A percentile compares a stretch with the other conserved stretches of the same genome.
phyloP scores from a whole-genome alignment of 192 early-diverging fungal species.

The Podila horticola region DNA sequence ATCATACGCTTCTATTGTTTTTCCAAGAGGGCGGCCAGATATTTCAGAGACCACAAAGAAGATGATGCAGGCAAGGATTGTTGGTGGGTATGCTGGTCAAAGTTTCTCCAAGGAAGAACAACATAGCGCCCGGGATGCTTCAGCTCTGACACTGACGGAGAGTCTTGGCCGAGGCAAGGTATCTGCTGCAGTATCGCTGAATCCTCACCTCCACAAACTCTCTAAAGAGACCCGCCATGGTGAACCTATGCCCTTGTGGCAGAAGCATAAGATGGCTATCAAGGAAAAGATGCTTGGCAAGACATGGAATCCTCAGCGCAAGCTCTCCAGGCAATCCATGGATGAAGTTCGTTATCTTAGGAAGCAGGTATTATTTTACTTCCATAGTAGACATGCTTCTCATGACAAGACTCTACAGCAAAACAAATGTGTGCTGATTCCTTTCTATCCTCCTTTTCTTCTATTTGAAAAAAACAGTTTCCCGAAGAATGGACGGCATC shows the following conservation, averaged over 20 bases:
- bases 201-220: slow-evolving; percentile 11
- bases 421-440: background rate
- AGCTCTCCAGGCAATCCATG: slow-evolving; percentile 26
- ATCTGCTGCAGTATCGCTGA: slow-evolving; percentile 7
- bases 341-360: slow-evolving; percentile 41
- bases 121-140: background rate
- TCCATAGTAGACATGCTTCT: background rate
- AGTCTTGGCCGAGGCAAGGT: background rate
- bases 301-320: slow-evolving; percentile 33
- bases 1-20: slow-evolving; percentile 11
- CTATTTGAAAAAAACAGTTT: slow-evolving; percentile 14
- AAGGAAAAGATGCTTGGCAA: slow-evolving; percentile 28
- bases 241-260: slow-evolving; percentile 17
- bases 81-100: background rate
- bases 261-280: slow-evolving; percentile 28
- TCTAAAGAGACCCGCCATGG: background rate
- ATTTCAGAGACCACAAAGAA: slow-evolving; percentile 10
- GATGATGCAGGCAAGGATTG: slow-evolving; percentile 1
- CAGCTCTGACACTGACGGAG: background rate
- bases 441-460: background rate
- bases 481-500: slow-evolving; percentile 44
- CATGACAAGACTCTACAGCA: too few relatives aligned
- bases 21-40: slow-evolving; percentile 14
- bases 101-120: background rate
- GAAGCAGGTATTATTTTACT: slow-evolving; percentile 23